These are phyloP conservation scores for Datura wrightii DNA, from an alignment of 257 asterid genomes.

Conservation along the genomic window DNA sequence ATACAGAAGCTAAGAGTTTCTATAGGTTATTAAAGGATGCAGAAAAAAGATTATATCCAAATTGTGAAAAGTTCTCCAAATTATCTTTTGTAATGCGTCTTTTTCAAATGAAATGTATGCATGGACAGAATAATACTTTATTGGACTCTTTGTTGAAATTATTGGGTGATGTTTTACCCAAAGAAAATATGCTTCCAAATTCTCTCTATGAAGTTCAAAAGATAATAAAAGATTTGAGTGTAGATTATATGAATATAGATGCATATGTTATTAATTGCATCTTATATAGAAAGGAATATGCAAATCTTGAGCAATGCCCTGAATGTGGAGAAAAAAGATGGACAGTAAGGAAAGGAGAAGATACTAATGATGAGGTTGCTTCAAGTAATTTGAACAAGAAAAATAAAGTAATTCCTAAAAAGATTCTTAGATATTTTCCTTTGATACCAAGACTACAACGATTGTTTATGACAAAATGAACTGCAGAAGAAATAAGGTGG, in stretches of 20 bases:
- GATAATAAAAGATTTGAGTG: constrained; percentile 9
- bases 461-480: constrained; percentile 8
- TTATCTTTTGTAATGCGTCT: not conserved
- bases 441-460: constrained; percentile 28
- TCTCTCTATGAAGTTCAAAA: constrained; percentile 28
- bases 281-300: constrained; percentile 18
- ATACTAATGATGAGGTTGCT: not conserved
- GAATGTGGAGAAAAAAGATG: constrained; percentile 10
- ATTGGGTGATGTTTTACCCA: not conserved
- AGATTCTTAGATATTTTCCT: no score
- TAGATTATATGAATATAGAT: not conserved
- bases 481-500: constrained; percentile 32
- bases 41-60: not conserved
- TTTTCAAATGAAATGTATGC: not conserved
- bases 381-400: no score
- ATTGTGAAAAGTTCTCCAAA: not conserved
- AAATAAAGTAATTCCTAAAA: no score
- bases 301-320: not conserved
- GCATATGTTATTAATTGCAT: no score
- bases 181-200: not conserved
- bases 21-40: not conserved
- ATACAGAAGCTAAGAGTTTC: no score
- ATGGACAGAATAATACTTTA: constrained; percentile 12
- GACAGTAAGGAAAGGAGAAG: not conserved
- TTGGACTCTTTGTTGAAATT: constrained; percentile 25